Percentiles rank a stretch among this genome's conserved stretches.
Conservation (phyloP, 805 yeast genomes). For the Millerago galiae region DNA sequence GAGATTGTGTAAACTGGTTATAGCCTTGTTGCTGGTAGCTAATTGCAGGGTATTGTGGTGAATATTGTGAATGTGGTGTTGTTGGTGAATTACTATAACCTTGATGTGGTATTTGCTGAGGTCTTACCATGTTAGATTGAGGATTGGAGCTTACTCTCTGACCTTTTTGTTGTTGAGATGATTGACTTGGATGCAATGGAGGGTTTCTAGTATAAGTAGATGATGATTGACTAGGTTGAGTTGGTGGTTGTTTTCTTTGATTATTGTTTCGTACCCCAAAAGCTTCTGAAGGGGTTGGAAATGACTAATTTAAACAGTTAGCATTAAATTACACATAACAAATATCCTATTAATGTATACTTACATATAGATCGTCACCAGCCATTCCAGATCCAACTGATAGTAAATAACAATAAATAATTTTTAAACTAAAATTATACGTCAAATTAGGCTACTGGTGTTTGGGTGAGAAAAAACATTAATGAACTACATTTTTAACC, state of each 20-base stretch:
- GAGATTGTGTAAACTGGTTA: conserved; percentile 3
- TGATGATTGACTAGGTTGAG: neutral
- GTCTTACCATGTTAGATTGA: neutral
- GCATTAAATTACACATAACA: conserved; percentile 1
- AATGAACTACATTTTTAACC: neutral
- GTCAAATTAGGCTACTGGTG: neutral
- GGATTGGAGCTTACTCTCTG: conserved; percentile 3
- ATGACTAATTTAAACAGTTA: conserved; percentile 13
- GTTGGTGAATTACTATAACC: neutral
- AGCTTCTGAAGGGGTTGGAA: conserved; percentile 26
- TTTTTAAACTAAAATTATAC: too few species aligned
- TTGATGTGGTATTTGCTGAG: neutral
- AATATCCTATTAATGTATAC: neutral
- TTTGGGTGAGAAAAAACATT: neutral
- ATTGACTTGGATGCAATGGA: conserved; percentile 2
- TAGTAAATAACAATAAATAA: too few species aligned
- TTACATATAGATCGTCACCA: conserved; percentile 23
- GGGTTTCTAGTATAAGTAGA: neutral
- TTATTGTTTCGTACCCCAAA: conserved; percentile 17
- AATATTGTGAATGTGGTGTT: neutral
- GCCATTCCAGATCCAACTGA: conserved; percentile 13
- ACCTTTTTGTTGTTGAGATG: neutral
- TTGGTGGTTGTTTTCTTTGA: conserved; percentile 7
- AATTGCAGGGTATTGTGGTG: neutral
- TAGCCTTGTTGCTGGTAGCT: neutral